phyloP scores from a whole-genome alignment of 139 green algal species.

The Coelastrella sp. region DNA sequence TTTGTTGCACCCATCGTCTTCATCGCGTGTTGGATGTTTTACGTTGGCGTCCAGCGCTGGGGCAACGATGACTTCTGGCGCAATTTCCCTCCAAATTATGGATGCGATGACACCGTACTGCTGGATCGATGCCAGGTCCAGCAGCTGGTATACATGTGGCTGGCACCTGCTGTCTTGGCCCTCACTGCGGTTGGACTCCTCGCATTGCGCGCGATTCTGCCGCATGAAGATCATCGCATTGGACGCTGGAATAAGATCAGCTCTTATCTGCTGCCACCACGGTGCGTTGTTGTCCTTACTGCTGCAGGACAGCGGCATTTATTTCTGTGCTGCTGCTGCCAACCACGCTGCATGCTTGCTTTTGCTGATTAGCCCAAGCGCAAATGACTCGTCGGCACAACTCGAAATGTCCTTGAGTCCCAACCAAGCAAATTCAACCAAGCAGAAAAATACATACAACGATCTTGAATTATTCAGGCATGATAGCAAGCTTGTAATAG shows the following conservation, averaged over 20 bases:
- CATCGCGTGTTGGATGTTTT: constrained; percentile 7
- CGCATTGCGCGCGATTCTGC: constrained; percentile 5
- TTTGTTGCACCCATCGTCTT: constrained; percentile 16
- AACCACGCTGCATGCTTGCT: not conserved
- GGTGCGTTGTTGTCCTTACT: not conserved
- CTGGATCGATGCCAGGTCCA: constrained; percentile 8
- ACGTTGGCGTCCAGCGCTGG: constrained; percentile 3
- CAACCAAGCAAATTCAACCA: not conserved
- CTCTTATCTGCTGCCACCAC: constrained; percentile 16
- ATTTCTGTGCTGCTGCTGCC: no score
- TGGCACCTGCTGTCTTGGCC: not conserved
- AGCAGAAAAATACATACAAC: not conserved
- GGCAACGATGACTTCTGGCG: constrained; percentile 12
- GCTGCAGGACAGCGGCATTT: not conserved
- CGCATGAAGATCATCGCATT: not conserved
- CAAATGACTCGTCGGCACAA: not conserved
- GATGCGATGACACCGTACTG: not conserved
- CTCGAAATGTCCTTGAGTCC: not conserved
- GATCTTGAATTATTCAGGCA: no score
- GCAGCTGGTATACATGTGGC: constrained; percentile 32
- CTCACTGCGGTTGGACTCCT: not conserved
- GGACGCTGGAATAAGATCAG: not conserved
- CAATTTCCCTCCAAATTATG: constrained; percentile 5
- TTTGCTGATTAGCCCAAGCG: not conserved
- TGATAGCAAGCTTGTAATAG: not conserved